Evolutionary conservation across 768 basidiomycete species (phyloP).

Genomic region (Suillus plorans): DNA sequence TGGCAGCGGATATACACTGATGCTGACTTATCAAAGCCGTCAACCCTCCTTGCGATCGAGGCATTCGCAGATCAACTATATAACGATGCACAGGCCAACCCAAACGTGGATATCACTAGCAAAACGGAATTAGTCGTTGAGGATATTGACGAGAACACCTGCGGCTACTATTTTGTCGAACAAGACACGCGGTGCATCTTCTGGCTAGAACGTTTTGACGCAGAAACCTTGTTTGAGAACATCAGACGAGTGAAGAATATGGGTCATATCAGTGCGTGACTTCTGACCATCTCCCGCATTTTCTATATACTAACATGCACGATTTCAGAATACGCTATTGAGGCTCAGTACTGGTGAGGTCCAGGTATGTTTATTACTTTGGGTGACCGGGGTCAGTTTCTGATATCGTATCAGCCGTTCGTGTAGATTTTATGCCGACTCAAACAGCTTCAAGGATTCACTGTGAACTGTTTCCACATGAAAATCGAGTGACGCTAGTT

Average conservation of each 20-base stretch:
- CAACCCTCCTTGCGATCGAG: conserved; percentile 28
- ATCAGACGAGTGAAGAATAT: conserved; percentile 37
- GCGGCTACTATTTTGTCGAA: conserved; percentile 46
- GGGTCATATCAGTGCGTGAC: conserved; percentile 40
- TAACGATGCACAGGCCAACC: conserved; percentile 19
- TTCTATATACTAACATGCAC: background rate
- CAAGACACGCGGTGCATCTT: conserved; percentile 43
- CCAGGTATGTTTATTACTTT: background rate
- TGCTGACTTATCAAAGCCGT: conserved; percentile 40
- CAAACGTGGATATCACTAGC: conserved; percentile 25
- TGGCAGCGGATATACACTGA: conserved; percentile 48
- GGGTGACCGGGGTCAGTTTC: background rate
- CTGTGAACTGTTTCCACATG: conserved; percentile 2
- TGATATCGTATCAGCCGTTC: background rate
- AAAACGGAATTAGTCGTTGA: conserved; percentile 37
- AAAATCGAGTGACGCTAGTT: background rate
- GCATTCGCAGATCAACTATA: conserved; percentile 17
- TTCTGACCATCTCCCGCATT: background rate
- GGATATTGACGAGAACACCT: conserved; percentile 16
- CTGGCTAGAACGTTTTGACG: conserved; percentile 42
- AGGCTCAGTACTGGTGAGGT: conserved; percentile 22
- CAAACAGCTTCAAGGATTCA: conserved; percentile 2
- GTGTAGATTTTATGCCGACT: background rate
- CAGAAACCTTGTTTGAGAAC: conserved; percentile 31
- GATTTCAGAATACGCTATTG: conserved; percentile 19